A percentile compares a stretch with the other conserved stretches of the same genome.
Evolutionary conservation across 495 filamentous ascomycete species (phyloP).

Genomic region (Hypoxylon fuscum): DNA sequence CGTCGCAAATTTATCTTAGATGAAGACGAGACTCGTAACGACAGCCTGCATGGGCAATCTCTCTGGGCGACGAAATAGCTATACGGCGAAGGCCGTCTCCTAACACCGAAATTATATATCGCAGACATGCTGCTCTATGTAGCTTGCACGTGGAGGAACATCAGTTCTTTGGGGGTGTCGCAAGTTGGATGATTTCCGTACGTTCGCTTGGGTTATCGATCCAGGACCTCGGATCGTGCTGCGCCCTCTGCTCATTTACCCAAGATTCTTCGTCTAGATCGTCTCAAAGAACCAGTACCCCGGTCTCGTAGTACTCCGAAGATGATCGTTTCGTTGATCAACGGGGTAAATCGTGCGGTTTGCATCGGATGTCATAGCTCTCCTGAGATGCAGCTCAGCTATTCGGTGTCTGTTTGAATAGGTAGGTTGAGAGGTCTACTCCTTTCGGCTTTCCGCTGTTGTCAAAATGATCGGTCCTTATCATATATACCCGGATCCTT

Average conservation of each 20-base stretch:
- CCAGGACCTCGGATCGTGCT: conserved; percentile 9
- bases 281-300: conserved; percentile 1
- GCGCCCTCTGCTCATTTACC: neutral
- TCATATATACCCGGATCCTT: conserved; percentile 16
- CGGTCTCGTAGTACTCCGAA: conserved; percentile 3
- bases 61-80: conserved; percentile 29
- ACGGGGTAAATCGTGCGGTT: conserved; percentile 3
- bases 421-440: neutral
- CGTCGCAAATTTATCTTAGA: conserved; percentile 33
- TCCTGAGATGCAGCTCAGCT: neutral
- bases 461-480: neutral
- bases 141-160: neutral
- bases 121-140: neutral
- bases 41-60: conserved; percentile 24
- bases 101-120: conserved; percentile 5
- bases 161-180: neutral
- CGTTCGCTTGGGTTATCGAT: conserved; percentile 5
- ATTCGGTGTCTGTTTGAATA: neutral
- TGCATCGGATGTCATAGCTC: neutral
- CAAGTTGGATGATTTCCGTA: conserved; percentile 8
- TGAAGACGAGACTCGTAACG: conserved; percentile 29
- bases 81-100: conserved; percentile 23
- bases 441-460: neutral
- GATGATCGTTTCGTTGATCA: conserved; percentile 9
- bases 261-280: conserved; percentile 16